A percentile compares a stretch with the other conserved stretches of the same genome.
These are phyloP conservation scores for Ceratocystis eucalypticola DNA, from an alignment of 2,329 filamentous ascomycete species.

Conservation along the genomic window DNA sequence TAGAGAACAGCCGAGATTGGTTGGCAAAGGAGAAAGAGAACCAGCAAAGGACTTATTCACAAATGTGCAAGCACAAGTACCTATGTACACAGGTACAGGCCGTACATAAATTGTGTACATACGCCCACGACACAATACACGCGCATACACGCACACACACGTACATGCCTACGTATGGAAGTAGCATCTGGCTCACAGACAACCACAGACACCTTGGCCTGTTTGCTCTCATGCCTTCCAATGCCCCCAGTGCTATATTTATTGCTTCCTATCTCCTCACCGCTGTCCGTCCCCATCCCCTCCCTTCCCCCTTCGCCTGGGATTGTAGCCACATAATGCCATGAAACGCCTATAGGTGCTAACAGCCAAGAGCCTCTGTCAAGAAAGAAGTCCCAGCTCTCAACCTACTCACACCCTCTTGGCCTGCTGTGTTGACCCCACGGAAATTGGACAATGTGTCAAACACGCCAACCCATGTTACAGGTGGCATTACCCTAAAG, in stretches of 20 bases:
- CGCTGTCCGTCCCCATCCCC: not conserved
- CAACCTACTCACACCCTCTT: not conserved
- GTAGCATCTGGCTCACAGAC: not conserved
- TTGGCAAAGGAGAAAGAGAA: not conserved
- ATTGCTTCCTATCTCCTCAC: not conserved
- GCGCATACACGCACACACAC: not conserved
- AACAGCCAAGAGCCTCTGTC: not conserved
- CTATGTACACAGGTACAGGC: not conserved
- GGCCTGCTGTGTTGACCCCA: not conserved
- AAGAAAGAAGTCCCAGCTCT: too few relatives aligned
- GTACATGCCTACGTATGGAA: not conserved
- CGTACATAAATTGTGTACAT: not conserved
- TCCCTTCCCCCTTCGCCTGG: not conserved
- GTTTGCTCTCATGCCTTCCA: not conserved
- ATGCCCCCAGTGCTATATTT: not conserved
- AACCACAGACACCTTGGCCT: not conserved
- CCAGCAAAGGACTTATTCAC: not conserved
- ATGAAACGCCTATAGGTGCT: not conserved
- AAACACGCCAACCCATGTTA: slow-evolving; percentile 2
- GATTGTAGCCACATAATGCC: not conserved
- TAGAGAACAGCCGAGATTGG: not conserved
- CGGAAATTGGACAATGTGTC: slow-evolving; percentile 6
- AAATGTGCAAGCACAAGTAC: not conserved
- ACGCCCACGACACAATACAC: not conserved
- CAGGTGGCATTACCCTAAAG: slow-evolving; percentile 8